A percentile compares a stretch with the other conserved stretches of the same genome.
Evolutionary conservation across 169 alveolate species (phyloP).

Genomic region (Plasmodium berghei): DNA sequence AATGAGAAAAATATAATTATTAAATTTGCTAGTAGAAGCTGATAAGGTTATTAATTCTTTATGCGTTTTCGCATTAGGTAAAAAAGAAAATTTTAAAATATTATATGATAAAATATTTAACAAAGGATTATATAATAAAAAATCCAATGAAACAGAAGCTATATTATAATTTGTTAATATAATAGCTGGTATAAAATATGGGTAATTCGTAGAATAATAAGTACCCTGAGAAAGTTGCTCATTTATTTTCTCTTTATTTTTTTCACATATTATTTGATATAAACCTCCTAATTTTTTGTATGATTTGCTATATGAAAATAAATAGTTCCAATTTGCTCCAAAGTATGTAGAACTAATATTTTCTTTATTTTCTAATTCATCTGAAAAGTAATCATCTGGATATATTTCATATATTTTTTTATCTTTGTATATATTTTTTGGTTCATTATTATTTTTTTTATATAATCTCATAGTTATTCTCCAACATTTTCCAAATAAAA

Average conservation of each 20-base stretch:
- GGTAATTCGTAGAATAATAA: constrained; percentile 59
- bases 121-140: constrained; percentile 76
- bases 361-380: constrained; percentile 33
- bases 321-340: constrained; percentile 35
- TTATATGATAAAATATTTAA: constrained; percentile 77
- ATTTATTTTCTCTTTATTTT: constrained; percentile 70
- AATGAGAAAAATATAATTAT: constrained; percentile 17
- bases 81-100: constrained; percentile 75
- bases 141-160: constrained; percentile 79
- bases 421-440: constrained; percentile 39
- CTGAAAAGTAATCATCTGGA: constrained; percentile 67
- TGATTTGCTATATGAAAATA: constrained; percentile 44
- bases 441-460: constrained; percentile 33
- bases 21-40: constrained; percentile 22
- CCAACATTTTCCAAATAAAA: constrained; percentile 72
- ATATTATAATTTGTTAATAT: constrained; percentile 78
- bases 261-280: constrained; percentile 78
- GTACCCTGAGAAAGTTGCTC: constrained; percentile 77
- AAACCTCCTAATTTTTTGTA: constrained; percentile 77
- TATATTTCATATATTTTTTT: constrained; percentile 68
- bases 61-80: constrained; percentile 61
- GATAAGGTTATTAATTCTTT: constrained; percentile 56
- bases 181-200: constrained; percentile 82
- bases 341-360: constrained; percentile 37
- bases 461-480: constrained; percentile 73